phyloP scores from a whole-genome alignment of 768 basidiomycete species.

The Boletus pseudopeckii region DNA sequence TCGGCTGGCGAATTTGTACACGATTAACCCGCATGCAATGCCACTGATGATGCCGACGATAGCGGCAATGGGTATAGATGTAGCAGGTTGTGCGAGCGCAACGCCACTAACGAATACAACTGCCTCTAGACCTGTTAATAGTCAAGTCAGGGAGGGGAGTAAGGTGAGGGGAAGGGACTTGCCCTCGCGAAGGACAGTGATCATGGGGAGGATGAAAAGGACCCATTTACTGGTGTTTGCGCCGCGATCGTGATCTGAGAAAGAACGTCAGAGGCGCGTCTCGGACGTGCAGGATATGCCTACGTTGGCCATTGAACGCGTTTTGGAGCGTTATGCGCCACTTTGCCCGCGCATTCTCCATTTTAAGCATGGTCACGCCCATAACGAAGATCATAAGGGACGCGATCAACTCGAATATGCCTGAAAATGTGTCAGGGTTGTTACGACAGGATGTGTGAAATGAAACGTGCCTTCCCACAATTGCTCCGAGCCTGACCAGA shows the following conservation, averaged over 20 bases:
- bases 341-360: constrained; percentile 91
- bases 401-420: constrained; percentile 68
- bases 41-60: constrained; percentile 83
- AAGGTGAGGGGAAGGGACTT: not conserved
- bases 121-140: constrained; percentile 67
- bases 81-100: constrained; percentile 76
- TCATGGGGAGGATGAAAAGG: constrained; percentile 83
- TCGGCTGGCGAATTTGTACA: constrained; percentile 78
- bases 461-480: constrained; percentile 79
- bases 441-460: not conserved
- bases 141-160: not conserved
- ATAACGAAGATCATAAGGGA: constrained; percentile 85
- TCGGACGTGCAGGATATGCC: constrained; percentile 11
- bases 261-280: not conserved
- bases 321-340: constrained; percentile 87
- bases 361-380: constrained; percentile 92
- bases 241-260: constrained; percentile 43
- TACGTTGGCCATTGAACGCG: constrained; percentile 66
- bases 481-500: constrained; percentile 82
- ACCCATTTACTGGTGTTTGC: constrained; percentile 73
- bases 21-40: constrained; percentile 64
- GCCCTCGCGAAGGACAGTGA: constrained; percentile 94
- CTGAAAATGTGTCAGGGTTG: constrained; percentile 31
- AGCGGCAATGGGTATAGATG: constrained; percentile 85
- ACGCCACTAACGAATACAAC: constrained; percentile 94